Base-by-base conservation (phyloP, 139 green algal species). In the Pseudopediastrum boryanum region DNA sequence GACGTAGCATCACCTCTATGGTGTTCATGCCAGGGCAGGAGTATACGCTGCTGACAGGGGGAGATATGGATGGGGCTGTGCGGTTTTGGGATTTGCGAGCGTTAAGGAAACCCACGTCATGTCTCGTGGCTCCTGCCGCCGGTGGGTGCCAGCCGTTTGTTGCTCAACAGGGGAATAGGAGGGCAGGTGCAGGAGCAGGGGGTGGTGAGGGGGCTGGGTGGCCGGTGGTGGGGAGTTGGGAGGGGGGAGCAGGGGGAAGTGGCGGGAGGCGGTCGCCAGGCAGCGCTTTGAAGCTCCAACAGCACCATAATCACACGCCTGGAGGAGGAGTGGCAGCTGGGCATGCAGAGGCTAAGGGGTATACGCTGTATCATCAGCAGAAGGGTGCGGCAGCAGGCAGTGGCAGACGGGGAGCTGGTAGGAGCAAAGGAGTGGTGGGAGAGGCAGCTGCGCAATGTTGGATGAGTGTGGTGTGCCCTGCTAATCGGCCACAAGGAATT, bases 31-130 rank as follows among this genome's bases (percentile, higher is more conserved):
- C n/a, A n/a, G 72, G 80, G 23, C 51, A 82, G 12, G 83, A 73
- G 19, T 62, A 85, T 63, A 50, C 87, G 27, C 74, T 96, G 63
- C 81, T 84, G 35, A 89, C 78, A 12, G 84, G 82, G 51, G 86
- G 89, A n/a, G 87, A 83, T 36, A 77, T 80, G 43, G 91, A 95
- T 78, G 91, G 89, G 29, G 52, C 86, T 6, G 83, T 96, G 2
- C 91, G 89, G 82, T 72, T 92, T 4, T 95, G 92, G 92, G 91
- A 96, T 77, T 51, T 94, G 75, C 77, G 91, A 0, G 41, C 38
- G 33, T 62, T 88, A 43, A 52, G 29, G 27, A 9, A 3, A 4
- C 56, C 71, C 10, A 78, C 54, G 16, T 50, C 70, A 41, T 38
- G 54, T 61, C 54, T 23, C 25, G 46, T 41, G 68, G 71, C 54